A percentile compares a stretch with the other conserved stretches of the same genome.
Conservation (phyloP, 2,329 filamentous ascomycete species). For the Pseudogymnoascus sp. region DNA sequence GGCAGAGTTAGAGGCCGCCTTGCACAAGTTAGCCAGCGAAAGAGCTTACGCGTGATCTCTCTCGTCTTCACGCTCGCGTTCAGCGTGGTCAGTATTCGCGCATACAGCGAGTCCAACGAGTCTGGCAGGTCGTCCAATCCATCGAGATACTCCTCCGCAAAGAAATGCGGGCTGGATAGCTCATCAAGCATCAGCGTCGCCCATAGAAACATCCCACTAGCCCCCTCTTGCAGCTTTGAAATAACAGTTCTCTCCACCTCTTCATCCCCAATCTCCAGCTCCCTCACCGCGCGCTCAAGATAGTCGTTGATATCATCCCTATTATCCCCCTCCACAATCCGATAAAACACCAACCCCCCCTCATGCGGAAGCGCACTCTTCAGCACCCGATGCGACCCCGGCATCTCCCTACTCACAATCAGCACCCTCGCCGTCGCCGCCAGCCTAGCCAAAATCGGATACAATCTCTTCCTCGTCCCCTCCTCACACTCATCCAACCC, state of each 20-base stretch:
- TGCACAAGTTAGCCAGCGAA: constrained; percentile 3
- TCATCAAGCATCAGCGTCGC: constrained; percentile 11
- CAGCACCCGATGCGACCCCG: background rate
- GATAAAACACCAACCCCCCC: background rate
- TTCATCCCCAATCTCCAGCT: constrained; percentile 1
- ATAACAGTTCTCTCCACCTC: constrained; percentile 4
- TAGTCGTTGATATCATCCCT: background rate
- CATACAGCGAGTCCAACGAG: background rate
- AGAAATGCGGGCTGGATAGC: background rate
- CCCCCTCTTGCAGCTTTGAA: background rate
- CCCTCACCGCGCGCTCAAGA: background rate
- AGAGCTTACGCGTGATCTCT: constrained; percentile 1
- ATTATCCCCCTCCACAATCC: constrained; percentile 1
- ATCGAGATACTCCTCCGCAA: background rate
- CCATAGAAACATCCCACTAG: constrained; percentile 12
- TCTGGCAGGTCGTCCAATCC: background rate
- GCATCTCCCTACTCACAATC: background rate
- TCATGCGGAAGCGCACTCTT: background rate
- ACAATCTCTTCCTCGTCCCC: background rate
- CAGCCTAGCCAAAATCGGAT: background rate
- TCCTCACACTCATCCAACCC: constrained; percentile 1
- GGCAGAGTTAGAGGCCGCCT: background rate
- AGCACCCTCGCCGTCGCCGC: background rate
- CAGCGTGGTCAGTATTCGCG: background rate
- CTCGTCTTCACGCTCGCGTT: background rate